Conservation (phyloP, 768 basidiomycete species). For the Cystobasidium onofrii region DNA sequence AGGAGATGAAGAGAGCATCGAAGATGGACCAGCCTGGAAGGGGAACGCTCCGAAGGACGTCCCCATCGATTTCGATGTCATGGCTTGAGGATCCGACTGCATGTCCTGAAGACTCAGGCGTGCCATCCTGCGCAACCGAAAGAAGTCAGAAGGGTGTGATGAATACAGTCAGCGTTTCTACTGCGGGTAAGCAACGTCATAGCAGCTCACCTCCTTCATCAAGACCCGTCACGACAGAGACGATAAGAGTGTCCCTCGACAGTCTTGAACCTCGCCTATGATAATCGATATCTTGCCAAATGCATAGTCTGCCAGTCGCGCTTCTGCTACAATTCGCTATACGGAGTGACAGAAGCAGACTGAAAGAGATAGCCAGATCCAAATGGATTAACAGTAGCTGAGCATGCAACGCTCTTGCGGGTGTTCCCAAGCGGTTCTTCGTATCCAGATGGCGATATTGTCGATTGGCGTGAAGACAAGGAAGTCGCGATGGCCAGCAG, state of each 20-base stretch:
- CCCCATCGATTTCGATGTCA: background rate
- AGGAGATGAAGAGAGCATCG: constrained; percentile 1
- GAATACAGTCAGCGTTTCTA: too few relatives aligned
- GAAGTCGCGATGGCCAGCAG: too few relatives aligned
- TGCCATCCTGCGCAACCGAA: background rate
- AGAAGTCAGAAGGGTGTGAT: too few relatives aligned
- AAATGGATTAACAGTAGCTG: background rate
- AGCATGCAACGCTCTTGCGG: too few relatives aligned
- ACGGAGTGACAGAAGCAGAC: background rate
- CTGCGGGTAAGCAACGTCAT: background rate
- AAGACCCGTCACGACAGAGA: background rate
- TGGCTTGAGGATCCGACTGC: background rate
- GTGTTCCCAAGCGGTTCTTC: too few relatives aligned
- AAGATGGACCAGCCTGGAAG: constrained; percentile 15
- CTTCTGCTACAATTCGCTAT: background rate
- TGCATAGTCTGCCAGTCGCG: background rate
- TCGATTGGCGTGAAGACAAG: too few relatives aligned
- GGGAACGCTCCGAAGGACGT: background rate
- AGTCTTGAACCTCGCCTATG: background rate
- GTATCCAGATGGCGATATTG: too few relatives aligned
- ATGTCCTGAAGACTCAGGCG: background rate
- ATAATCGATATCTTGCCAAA: background rate
- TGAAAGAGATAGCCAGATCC: background rate
- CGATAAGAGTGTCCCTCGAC: background rate
- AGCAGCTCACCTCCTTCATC: background rate